phyloP scores from a whole-genome alignment of 2,329 filamentous ascomycete genomes.

The Bipolaris sorokiniana region DNA sequence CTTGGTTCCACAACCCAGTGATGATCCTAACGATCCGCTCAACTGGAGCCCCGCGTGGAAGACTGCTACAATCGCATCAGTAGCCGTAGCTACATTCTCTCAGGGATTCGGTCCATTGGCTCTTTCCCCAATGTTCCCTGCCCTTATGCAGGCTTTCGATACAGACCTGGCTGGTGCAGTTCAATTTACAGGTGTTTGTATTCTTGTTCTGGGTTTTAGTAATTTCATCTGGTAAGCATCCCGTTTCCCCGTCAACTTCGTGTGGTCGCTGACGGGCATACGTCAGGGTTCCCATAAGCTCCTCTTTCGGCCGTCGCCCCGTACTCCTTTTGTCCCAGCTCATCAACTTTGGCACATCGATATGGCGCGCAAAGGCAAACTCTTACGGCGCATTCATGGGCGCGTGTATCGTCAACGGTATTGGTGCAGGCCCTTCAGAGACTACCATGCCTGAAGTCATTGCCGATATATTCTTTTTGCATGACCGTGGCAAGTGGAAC shows the following conservation, averaged over 20 bases:
- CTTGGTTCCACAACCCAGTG: slow-evolving; percentile 61
- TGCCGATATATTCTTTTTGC: slow-evolving; percentile 69
- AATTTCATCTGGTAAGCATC: slow-evolving; percentile 63
- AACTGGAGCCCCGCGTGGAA: slow-evolving; percentile 61
- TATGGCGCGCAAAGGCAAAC: slow-evolving; percentile 65
- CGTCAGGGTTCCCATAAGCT: slow-evolving; percentile 61
- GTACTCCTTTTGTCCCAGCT: slow-evolving; percentile 60
- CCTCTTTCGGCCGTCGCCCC: slow-evolving; percentile 61
- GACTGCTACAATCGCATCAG: slow-evolving; percentile 55
- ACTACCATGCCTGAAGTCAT: slow-evolving; percentile 68
- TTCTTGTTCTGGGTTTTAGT: slow-evolving; percentile 64
- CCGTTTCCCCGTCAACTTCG: background rate
- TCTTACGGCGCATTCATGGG: slow-evolving; percentile 69
- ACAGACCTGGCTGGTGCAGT: slow-evolving; percentile 60
- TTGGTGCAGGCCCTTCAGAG: slow-evolving; percentile 67
- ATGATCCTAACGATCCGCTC: slow-evolving; percentile 59
- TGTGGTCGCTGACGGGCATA: background rate
- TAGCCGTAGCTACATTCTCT: slow-evolving; percentile 57
- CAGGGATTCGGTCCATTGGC: slow-evolving; percentile 63
- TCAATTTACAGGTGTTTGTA: slow-evolving; percentile 63
- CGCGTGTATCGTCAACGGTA: slow-evolving; percentile 65
- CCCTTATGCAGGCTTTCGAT: slow-evolving; percentile 63
- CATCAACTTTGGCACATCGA: slow-evolving; percentile 59
- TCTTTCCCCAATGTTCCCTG: slow-evolving; percentile 65
- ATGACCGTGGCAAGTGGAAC: slow-evolving; percentile 68